Base-by-base conservation (phyloP, 2,329 filamentous ascomycete genomes). In the Blastomyces gilchristii region DNA sequence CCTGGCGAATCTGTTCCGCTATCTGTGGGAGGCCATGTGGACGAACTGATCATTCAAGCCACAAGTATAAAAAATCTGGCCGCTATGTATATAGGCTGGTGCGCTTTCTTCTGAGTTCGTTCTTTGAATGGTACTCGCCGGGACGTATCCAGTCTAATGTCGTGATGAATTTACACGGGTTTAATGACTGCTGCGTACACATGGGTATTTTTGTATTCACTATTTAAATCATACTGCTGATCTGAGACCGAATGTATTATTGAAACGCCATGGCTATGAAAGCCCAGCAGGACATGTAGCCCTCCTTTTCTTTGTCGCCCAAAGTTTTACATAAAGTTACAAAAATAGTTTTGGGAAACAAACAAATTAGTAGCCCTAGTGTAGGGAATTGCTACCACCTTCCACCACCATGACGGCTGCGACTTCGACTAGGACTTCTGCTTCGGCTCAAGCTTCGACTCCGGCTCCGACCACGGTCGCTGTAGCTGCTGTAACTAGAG, bases 61-160 rank as follows among this genome's bases (percentile, higher is more conserved):
- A 89, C 88, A 28, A 86, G 91, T 74, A 85, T 87, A 63, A 83
- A 79, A 71, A 95, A 94, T 74, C 75, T 99, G 76, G 85, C 90
- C 22, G 85, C 86, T 49, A 99, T 99, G 95, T 99, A 97, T 76
- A 96, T 97, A 76, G 94, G 94, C 25, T 97, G 93, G 93, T 67
- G 66, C 53, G 62, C 66, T 16, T 67, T 66, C 50, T 64, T 67
- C 49, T 67, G 58, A 49, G 43, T n/a, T n/a, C 22, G 58, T 34
- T 59, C 14, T 50, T 28, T 49, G 28, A 34, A 34, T 49, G 14
- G 22, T 28, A 25, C 8, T 59, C 25, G 43, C 56, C 41, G 25
- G 5, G 14, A 7, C 37, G 0, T 50, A 37, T 49, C 37, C 8
- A 22, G 25, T 58, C 39, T n/a, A 49, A 34, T 16, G 22, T 39